Conservation (phyloP, 768 basidiomycete genomes). For the Sistotremastrum suecicum region DNA sequence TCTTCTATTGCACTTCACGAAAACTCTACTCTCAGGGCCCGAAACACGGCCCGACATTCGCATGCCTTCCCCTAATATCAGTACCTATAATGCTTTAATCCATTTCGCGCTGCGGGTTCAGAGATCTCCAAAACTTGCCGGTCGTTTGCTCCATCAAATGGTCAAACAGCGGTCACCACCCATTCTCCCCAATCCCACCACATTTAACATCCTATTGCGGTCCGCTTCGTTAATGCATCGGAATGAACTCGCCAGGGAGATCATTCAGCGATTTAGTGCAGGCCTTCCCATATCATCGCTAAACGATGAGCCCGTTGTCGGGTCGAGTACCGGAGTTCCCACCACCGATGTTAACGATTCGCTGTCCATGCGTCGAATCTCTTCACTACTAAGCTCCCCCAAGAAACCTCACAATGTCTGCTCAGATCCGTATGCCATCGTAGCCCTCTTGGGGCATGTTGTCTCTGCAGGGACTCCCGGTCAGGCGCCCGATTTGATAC, state of each 20-base stretch:
- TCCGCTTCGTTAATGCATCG: constrained; percentile 35
- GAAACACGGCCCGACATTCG: constrained; percentile 9
- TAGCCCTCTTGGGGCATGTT: constrained; percentile 24
- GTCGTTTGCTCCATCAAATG: constrained; percentile 43
- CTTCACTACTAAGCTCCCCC: not conserved
- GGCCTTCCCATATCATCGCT: not conserved
- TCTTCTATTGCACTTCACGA: constrained; percentile 28
- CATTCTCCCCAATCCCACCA: constrained; percentile 31
- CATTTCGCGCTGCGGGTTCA: constrained; percentile 53
- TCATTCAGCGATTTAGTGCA: constrained; percentile 21
- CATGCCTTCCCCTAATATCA: constrained; percentile 22
- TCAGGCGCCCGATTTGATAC: constrained; percentile 12
- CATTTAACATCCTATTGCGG: constrained; percentile 47
- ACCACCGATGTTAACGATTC: not conserved
- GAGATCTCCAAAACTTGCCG: constrained; percentile 33
- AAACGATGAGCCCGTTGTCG: constrained; percentile 7
- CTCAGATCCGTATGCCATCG: constrained; percentile 32
- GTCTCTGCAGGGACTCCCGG: constrained; percentile 13
- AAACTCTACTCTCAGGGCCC: constrained; percentile 12
- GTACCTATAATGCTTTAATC: constrained; percentile 46
- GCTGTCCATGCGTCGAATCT: not conserved
- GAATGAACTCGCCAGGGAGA: constrained; percentile 25
- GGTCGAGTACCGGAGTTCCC: constrained; percentile 11
- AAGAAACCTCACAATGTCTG: constrained; percentile 19
- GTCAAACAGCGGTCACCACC: constrained; percentile 23